A percentile compares a stretch with the other conserved stretches of the same genome.
phyloP scores from a whole-genome alignment of 352 stramenopile genomes.

The Paralagenidium karlingii region DNA sequence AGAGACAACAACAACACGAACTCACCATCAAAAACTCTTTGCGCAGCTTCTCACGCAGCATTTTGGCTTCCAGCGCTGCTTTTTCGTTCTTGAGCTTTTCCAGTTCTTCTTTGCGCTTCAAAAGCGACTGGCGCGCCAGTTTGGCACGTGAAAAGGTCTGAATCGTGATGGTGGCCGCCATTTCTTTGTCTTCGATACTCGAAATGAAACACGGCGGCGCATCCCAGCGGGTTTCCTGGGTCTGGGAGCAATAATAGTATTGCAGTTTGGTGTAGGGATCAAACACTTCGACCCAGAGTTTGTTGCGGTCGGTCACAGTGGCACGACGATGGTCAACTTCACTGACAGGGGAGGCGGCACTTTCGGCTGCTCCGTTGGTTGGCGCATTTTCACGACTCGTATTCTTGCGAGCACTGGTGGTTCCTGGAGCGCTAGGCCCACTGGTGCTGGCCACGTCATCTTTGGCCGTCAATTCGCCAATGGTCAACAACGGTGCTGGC shows the following conservation, averaged over 20 bases:
- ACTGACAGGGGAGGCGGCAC: no score
- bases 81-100: constrained; percentile 12
- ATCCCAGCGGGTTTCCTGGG: constrained; percentile 33
- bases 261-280: constrained; percentile 34
- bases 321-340: no score
- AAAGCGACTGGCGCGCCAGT: constrained; percentile 14
- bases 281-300: constrained; percentile 48
- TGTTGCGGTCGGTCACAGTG: no score
- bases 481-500: no score
- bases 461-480: no score
- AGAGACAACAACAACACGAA: no score
- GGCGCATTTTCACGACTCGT: no score
- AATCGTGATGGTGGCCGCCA: constrained; percentile 35
- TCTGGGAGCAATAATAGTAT: constrained; percentile 43
- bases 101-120: constrained; percentile 14
- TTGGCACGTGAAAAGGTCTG: constrained; percentile 37
- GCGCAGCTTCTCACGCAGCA: constrained; percentile 9
- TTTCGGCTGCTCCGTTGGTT: no score
- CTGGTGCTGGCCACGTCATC: no score
- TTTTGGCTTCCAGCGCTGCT: constrained; percentile 6
- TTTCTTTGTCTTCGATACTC: constrained; percentile 20
- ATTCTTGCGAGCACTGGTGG: no score
- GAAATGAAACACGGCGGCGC: constrained; percentile 19
- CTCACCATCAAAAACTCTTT: constrained; percentile 13
- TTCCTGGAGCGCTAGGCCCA: no score